Evolutionary conservation across 345 rosid species (phyloP).

Genomic region (Eucalyptus sp.): DNA sequence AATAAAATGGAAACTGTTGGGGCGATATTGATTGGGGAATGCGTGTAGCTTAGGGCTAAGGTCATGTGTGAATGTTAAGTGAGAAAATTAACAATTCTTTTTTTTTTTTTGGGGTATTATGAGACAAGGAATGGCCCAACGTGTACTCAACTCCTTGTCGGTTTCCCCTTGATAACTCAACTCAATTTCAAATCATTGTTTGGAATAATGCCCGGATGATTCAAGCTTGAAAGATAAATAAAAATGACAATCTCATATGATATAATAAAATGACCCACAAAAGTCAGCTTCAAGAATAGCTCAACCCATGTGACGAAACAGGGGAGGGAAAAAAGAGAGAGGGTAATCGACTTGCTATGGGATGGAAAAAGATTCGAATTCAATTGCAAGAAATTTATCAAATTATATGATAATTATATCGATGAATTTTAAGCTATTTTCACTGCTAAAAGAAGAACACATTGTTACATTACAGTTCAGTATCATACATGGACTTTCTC

Average conservation of each 20-base stretch:
- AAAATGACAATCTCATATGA: background rate
- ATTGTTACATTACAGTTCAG: fast-evolving
- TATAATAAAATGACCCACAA: background rate
- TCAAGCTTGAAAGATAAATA: background rate
- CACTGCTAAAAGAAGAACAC: fast-evolving
- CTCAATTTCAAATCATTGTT: background rate
- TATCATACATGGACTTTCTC: background rate
- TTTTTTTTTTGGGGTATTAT: background rate
- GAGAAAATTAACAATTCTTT: background rate
- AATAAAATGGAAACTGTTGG: background rate
- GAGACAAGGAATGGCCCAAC: background rate
- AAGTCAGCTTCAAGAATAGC: background rate
- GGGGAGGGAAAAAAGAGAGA: background rate
- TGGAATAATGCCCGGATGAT: background rate
- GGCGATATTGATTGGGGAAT: background rate
- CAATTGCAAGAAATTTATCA: background rate
- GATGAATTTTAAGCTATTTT: background rate
- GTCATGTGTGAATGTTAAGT: background rate
- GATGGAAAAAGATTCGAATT: background rate
- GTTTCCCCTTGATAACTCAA: background rate
- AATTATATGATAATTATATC: background rate
- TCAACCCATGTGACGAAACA: background rate
- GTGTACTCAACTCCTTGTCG: background rate
- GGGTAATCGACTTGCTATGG: background rate
- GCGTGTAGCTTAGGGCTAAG: background rate